Evolutionary conservation across 2,329 filamentous ascomycete species (phyloP).

Genomic region (Hypoxylon sp.): DNA sequence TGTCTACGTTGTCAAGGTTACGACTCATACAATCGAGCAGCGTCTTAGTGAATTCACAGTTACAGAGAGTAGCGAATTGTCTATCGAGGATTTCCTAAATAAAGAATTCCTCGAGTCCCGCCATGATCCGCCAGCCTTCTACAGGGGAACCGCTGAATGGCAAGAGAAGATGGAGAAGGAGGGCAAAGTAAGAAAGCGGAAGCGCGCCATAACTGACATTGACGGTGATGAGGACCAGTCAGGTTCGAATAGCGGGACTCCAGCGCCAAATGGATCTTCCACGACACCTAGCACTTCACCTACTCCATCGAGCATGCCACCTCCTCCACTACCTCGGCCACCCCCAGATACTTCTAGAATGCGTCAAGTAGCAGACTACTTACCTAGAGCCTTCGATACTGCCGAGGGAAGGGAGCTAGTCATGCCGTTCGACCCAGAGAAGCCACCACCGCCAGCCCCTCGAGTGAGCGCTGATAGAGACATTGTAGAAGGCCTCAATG

Average conservation of each 20-base stretch:
- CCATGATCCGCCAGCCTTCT: constrained; percentile 88
- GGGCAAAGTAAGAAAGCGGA: constrained; percentile 60
- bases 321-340: constrained; percentile 53
- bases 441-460: constrained; percentile 47
- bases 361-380: constrained; percentile 52
- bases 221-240: constrained; percentile 51
- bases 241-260: constrained; percentile 27
- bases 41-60: constrained; percentile 92
- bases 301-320: constrained; percentile 51
- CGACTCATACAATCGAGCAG: constrained; percentile 91
- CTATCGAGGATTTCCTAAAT: constrained; percentile 86
- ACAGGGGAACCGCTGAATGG: constrained; percentile 74
- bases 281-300: constrained; percentile 41
- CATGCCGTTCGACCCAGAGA: constrained; percentile 51
- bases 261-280: constrained; percentile 22
- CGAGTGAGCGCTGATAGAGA: constrained; percentile 47
- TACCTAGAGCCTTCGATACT: constrained; percentile 52
- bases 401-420: constrained; percentile 50
- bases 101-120: constrained; percentile 78
- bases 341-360: constrained; percentile 51
- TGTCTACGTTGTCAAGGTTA: constrained; percentile 98
- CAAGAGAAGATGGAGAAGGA: constrained; percentile 66
- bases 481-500: constrained; percentile 49
- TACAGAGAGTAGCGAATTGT: constrained; percentile 86
- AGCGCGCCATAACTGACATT: constrained; percentile 57